phyloP scores from a whole-genome alignment of 176 grass and related monocot genomes.

The Cenchrus purpureus region DNA sequence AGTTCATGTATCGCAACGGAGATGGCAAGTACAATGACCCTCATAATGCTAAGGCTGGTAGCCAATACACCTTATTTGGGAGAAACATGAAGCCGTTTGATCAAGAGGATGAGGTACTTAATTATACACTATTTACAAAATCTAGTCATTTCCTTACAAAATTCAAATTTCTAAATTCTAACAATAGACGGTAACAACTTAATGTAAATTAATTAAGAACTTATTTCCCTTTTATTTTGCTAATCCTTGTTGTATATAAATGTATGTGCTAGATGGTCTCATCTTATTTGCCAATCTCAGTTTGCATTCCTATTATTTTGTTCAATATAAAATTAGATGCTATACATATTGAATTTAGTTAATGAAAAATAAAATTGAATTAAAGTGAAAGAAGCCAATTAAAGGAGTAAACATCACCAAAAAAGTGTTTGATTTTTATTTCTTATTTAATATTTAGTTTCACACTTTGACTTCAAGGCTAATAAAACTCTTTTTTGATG shows the following conservation, averaged over 20 bases:
- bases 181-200: constrained; percentile 20
- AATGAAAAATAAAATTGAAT: constrained; percentile 36
- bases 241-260: constrained; percentile 30
- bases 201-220: constrained; percentile 19
- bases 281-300: constrained; percentile 14
- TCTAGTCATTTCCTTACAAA: not conserved
- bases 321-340: constrained; percentile 21
- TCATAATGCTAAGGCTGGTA: constrained; percentile 49
- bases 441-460: constrained; percentile 32
- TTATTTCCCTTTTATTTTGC: constrained; percentile 28
- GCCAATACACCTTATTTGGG: constrained; percentile 59
- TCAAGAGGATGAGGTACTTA: constrained; percentile 46
- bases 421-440: constrained; percentile 10
- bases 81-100: constrained; percentile 62
- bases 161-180: constrained; percentile 10
- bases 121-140: constrained; percentile 2
- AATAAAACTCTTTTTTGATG: not conserved
- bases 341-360: constrained; percentile 27
- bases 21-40: constrained; percentile 65
- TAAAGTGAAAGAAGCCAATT: constrained; percentile 32
- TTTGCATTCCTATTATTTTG: constrained; percentile 32
- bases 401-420: constrained; percentile 33
- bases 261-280: not conserved
- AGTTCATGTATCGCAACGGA: constrained; percentile 46
- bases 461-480: constrained; percentile 31